Base-by-base conservation (phyloP, 225 moss, liverwort and hornwort genomes). In the Ulota crispa region DNA sequence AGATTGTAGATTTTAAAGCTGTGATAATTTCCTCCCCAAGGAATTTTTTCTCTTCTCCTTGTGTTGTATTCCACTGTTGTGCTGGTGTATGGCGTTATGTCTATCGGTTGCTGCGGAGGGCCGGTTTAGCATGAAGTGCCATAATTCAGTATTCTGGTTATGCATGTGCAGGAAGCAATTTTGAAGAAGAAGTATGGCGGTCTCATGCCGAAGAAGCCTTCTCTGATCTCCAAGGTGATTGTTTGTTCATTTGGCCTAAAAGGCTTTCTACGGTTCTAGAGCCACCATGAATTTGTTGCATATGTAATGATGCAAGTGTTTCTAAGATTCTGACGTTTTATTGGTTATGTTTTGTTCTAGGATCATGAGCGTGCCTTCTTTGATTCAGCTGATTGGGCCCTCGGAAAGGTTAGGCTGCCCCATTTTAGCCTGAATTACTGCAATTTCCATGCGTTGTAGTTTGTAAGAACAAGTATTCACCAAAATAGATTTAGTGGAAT, bases 351-450 rank as follows among this genome's bases (percentile, higher is more conserved):
- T 73, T 47, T 83, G 66, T 71, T 60, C 50, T 86, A 95, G 95
- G 94, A 98, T 85, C 97, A 98, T 79, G 97, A 94, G 85, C 91
- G 94, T 81, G 96, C 94, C 73, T 98, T 94, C 84, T 99, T 99
- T 88, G 98, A 99, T 87, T 99, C 98, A 41, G 95, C 95, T 67
- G 98, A 99, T 79, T 99, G 98, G 98, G 95, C 95, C 36, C 96
- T 99, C 78, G 96, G 94, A 86, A 99, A 99, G 94, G 93, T 95
- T 87, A 83, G 92, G 77, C 73, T 81, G 57, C 63, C 83, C 59
- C 73, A 45, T 80, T 76, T 7, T 72, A 64, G 24, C 19, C 16
- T 55, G 76, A 61, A 53, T 27, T 57, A 42, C 39, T 16, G 64
- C 11, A 43, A 60, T 42, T 73, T 68, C 31, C 9, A 1, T 57